Conservation (phyloP, 129 eudicot species). For the Dittrichia graveolens region DNA sequence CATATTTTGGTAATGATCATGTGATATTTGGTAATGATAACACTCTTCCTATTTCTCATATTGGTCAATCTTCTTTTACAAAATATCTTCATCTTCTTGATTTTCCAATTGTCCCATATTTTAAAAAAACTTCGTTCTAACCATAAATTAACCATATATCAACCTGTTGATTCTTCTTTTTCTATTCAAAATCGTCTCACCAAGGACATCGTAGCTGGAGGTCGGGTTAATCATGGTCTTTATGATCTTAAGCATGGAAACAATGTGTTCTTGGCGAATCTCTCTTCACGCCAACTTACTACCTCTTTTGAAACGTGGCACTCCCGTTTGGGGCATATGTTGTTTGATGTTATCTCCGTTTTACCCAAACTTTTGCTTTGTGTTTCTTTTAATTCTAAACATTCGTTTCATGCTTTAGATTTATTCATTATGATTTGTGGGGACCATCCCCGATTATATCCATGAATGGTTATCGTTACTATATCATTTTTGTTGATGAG, state of each 20-base stretch:
- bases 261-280: neutral
- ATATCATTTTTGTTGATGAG: neutral
- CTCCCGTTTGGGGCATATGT: neutral
- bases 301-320: neutral
- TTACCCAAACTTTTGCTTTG: no score
- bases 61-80: no score
- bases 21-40: neutral
- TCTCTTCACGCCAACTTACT: no score
- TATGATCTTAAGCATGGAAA: neutral
- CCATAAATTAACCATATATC: neutral
- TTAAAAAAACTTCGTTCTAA: no score
- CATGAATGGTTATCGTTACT: neutral
- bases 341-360: neutral
- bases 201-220: neutral
- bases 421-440: no score
- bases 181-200: neutral
- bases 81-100: no score
- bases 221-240: neutral
- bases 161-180: neutral
- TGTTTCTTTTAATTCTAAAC: no score
- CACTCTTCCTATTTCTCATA: neutral
- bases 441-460: neutral
- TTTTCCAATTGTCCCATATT: neutral
- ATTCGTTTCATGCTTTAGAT: no score
- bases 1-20: neutral